These are phyloP conservation scores for Penicillium flavigenum DNA, from an alignment of 495 filamentous ascomycete species.

Conservation along the genomic window DNA sequence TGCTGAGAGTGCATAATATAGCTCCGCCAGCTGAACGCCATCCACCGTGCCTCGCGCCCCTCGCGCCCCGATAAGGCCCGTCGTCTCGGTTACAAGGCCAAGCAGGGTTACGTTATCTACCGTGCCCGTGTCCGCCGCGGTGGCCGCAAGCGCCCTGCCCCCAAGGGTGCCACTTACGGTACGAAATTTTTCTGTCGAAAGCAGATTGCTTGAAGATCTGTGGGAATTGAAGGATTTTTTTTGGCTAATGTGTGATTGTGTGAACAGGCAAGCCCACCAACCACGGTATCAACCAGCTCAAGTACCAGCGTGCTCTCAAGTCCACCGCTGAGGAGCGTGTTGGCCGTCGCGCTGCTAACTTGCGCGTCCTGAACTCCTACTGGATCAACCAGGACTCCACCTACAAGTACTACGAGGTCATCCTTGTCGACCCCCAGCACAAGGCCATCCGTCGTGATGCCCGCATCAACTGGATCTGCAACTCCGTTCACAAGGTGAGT, in stretches of 20 bases:
- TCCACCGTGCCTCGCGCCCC: conserved; percentile 97
- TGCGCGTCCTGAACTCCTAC: conserved; percentile 99
- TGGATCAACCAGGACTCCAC: conserved; percentile 99
- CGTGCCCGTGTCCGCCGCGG: conserved; percentile 95
- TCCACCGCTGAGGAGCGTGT: conserved; percentile 99
- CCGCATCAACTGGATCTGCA: conserved; percentile 99
- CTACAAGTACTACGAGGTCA: conserved; percentile 99
- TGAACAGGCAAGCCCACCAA: conserved; percentile 94
- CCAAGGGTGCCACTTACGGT: conserved; percentile 99
- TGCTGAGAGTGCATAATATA: conserved; percentile 99
- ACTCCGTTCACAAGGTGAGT: conserved; percentile 90
- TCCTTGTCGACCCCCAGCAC: conserved; percentile 99
- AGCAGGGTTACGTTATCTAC: conserved; percentile 99
- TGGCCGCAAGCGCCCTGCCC: conserved; percentile 91
- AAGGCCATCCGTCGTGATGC: conserved; percentile 99
- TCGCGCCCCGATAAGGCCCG: conserved; percentile 99
- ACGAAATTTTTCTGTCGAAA: conserved; percentile 30
- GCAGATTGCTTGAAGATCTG: background rate
- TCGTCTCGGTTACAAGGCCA: conserved; percentile 99
- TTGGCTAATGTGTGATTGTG: conserved; percentile 15
- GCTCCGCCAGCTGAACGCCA: conserved; percentile 97
- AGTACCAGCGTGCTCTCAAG: conserved; percentile 98
- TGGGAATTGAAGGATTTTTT: background rate
- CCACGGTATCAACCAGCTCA: conserved; percentile 99
- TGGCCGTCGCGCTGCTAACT: conserved; percentile 95